phyloP scores from a whole-genome alignment of 129 eudicot species.

The Rutidosis leptorrhynchoides region DNA sequence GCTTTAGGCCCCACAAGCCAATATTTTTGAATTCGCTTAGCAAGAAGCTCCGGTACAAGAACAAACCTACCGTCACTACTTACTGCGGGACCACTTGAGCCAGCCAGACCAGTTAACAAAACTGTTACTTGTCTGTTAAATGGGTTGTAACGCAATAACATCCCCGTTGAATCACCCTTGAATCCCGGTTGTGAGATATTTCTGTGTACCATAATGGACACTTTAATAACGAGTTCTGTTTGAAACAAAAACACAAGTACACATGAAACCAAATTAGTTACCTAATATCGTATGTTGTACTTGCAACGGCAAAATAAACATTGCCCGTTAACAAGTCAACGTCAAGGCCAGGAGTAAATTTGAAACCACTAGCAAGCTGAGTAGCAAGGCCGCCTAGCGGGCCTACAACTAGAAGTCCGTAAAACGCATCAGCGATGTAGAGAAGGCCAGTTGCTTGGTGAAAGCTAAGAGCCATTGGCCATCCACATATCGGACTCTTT shows the following conservation, averaged over 20 bases:
- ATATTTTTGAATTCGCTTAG: conserved; percentile 25
- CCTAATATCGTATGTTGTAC: conserved; percentile 31
- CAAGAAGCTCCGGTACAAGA: conserved; percentile 5
- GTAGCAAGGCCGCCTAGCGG: conserved; percentile 33
- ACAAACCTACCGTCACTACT: conserved; percentile 22
- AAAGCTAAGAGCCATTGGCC: conserved; percentile 38
- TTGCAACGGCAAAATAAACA: conserved; percentile 29
- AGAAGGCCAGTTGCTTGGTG: conserved; percentile 18
- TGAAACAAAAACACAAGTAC: neutral
- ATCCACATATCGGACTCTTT: conserved; percentile 32
- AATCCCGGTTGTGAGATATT: conserved; percentile 20
- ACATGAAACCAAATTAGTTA: neutral
- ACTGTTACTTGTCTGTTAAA: conserved; percentile 7
- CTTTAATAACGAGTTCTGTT: neutral
- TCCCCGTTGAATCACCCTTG: conserved; percentile 21
- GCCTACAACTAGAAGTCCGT: conserved; percentile 32
- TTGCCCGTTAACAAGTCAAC: neutral
- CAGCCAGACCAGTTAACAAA: conserved; percentile 24
- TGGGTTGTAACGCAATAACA: conserved; percentile 27
- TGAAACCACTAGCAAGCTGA: conserved; percentile 30
- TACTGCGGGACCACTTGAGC: conserved; percentile 30
- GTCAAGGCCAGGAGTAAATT: conserved; percentile 17
- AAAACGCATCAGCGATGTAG: conserved; percentile 23
- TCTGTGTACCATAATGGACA: conserved; percentile 4
- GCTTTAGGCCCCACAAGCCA: conserved; percentile 28